A percentile compares a stretch with the other conserved stretches of the same genome.
Conservation (phyloP, 225 moss, liverwort and hornwort genomes). For the Pseudisothecium myosuroides region DNA sequence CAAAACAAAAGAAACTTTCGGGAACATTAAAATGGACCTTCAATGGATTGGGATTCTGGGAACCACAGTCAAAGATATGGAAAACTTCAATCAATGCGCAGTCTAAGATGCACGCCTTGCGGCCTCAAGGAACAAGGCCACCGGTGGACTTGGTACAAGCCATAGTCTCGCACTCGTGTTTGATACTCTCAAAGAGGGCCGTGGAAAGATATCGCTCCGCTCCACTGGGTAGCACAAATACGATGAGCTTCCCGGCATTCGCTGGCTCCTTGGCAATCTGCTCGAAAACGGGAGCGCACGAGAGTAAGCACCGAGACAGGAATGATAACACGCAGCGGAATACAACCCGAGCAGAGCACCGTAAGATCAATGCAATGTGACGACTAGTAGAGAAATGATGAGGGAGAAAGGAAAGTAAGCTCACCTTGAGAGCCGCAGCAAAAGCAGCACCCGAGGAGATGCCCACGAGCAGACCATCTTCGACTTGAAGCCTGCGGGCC, state of each 20-base stretch:
- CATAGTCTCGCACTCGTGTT: conserved; percentile 46
- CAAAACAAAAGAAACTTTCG: not conserved
- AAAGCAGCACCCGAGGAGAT: conserved; percentile 76
- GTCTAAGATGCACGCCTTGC: not conserved
- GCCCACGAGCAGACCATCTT: conserved; percentile 77
- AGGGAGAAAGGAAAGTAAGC: not conserved
- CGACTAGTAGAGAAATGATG: too few species aligned
- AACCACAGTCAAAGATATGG: not conserved
- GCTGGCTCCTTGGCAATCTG: conserved; percentile 72
- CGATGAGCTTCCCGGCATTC: conserved; percentile 65
- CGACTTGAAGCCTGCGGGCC: conserved; percentile 49
- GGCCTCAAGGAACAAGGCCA: not conserved
- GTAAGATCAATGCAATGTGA: not conserved
- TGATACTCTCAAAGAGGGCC: conserved; percentile 38
- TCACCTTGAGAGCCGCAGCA: conserved; percentile 58
- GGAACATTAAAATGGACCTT: not conserved
- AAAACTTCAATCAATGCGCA: not conserved
- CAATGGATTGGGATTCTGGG: not conserved
- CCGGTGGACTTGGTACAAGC: not conserved
- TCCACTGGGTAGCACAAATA: conserved; percentile 55
- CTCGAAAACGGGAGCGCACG: not conserved
- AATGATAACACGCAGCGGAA: not conserved
- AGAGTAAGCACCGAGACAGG: not conserved
- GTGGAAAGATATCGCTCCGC: conserved; percentile 77
- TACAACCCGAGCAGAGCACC: not conserved